A percentile compares a stretch with the other conserved stretches of the same genome.
Evolutionary conservation across 305 asterid species (phyloP).

Genomic region (Solanum aculeatissimum): DNA sequence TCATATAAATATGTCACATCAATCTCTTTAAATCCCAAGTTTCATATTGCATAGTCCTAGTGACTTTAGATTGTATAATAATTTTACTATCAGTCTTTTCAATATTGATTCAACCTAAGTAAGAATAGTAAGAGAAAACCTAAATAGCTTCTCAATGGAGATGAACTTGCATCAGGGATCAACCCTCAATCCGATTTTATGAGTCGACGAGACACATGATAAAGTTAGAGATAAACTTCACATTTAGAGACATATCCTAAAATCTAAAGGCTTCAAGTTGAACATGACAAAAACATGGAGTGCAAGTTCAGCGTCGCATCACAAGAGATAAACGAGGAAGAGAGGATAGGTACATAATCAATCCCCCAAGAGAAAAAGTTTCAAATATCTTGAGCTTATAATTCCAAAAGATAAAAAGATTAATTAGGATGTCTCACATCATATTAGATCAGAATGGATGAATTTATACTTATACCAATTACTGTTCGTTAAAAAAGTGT

Average conservation of each 20-base stretch:
- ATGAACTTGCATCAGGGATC: not conserved
- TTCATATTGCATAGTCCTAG: not conserved
- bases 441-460: not conserved
- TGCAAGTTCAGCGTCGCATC: not conserved
- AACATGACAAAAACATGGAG: not conserved
- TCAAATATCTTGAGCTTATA: not conserved
- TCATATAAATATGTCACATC: not conserved
- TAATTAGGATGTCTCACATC: not conserved
- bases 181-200: not conserved
- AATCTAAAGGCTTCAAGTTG: not conserved
- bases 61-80: too few relatives aligned
- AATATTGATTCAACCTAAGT: too few relatives aligned
- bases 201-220: not conserved
- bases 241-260: not conserved
- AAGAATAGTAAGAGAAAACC: not conserved
- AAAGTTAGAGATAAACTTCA: not conserved
- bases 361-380: not conserved
- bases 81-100: too few relatives aligned
- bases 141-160: not conserved
- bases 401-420: not conserved
- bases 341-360: not conserved
- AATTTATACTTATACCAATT: not conserved
- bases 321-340: not conserved
- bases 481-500: not conserved
- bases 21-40: too few relatives aligned